Base-by-base conservation (phyloP, 2,329 filamentous ascomycete species). In the Alternaria sp. region DNA sequence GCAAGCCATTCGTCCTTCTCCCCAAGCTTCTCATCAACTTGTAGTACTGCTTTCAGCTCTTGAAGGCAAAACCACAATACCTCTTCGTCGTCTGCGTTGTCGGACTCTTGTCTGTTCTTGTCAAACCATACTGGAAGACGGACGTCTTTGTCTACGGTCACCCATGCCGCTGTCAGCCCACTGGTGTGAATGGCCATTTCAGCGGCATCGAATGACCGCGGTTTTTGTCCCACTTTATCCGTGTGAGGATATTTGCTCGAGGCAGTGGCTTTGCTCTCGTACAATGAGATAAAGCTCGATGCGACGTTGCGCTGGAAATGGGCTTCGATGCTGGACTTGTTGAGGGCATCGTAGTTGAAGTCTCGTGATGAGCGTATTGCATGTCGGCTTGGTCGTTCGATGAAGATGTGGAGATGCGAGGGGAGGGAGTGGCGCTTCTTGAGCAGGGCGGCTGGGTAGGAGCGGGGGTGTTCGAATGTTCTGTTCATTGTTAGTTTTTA, bases 1-100 rank as follows among this genome's bases (percentile, higher is more conserved):
- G 64, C 64, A 26, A 68, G 58, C 64, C 64, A 67, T 10, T 65
- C 62, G 5, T 60, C 66, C 19, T 45, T 50, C 12, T 57, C 25
- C 1, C 59, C 59, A 10, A 61, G 23, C 3, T 40, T 23, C 6
- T 43, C 21, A 3, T 63, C 32, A 21, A 68, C 23, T 11, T 25
- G 36, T 12, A 65, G 43, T 15, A 63, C 46, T 2, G 25, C 25
- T 13, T 51, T 55, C 6, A 61, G 57, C 46, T 68, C 66, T 2
- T 50, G 57, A 7, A 68, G 15, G 28, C 61, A 63, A 4, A 65
- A 60, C 64, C 61, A 67, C 10, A 67, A 23, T 5, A 46, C 50
- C 6, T 46, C 50, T n/a, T 59, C 49, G 21, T 55, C 36, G 8
- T 50, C 19, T 11, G n/a, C 59, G 15, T 58, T 23, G 6, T 65